phyloP scores from a whole-genome alignment of 2,329 filamentous ascomycete genomes.

The Fusarium camptoceras region DNA sequence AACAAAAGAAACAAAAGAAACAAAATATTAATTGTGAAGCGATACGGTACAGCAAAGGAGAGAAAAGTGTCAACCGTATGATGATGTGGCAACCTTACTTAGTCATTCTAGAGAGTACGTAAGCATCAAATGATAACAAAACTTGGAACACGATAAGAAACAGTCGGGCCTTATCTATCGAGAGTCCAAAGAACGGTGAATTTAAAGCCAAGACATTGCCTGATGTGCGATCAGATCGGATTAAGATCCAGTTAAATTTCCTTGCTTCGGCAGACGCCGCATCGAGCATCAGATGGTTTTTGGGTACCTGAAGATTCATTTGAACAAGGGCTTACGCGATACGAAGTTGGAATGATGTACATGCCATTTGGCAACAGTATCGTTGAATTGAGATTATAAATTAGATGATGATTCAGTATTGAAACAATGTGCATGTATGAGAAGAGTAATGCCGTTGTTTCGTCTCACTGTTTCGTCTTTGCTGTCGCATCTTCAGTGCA shows the following conservation, averaged over 20 bases:
- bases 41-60: background rate
- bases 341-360: background rate
- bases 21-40: too few species aligned
- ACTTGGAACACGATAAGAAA: background rate
- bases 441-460: background rate
- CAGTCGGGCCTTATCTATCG: constrained; percentile 21
- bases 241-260: constrained; percentile 16
- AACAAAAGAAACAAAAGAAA: background rate
- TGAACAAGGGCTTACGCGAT: background rate
- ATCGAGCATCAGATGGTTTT: constrained; percentile 26
- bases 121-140: background rate
- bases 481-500: background rate
- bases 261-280: background rate
- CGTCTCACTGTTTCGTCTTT: background rate
- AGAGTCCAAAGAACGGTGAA: constrained; percentile 7
- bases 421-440: background rate
- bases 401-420: background rate
- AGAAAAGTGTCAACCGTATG: too few species aligned
- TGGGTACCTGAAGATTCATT: background rate
- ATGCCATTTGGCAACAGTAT: background rate
- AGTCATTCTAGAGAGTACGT: too few species aligned
- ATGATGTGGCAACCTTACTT: background rate
- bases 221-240: constrained; percentile 28
- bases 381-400: accelerated
- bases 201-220: background rate